Conservation (phyloP, 1,284 basidiomycete genomes). For the Schizophyllum amplum region DNA sequence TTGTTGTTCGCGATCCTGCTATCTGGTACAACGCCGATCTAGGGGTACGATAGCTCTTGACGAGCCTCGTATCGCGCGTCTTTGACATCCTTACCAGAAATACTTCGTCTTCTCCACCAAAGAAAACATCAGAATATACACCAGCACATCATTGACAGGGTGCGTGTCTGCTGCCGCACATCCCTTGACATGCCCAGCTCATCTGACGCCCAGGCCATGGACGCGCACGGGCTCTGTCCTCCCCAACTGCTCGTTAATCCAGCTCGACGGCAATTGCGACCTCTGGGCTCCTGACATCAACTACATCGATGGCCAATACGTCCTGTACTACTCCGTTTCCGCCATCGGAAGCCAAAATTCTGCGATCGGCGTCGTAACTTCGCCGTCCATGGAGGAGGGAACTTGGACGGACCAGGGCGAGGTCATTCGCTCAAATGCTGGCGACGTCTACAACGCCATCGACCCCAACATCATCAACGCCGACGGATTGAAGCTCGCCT, state of each 20-base stretch:
- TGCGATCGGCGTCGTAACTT: conserved; percentile 25
- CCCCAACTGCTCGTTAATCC: background rate
- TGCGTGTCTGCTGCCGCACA: background rate
- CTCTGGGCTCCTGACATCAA: conserved; percentile 9
- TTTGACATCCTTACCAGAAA: background rate
- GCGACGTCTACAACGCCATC: conserved; percentile 23
- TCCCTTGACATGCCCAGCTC: background rate
- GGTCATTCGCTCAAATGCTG: conserved; percentile 19
- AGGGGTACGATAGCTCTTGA: background rate
- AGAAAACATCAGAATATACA: background rate
- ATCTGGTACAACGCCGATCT: background rate
- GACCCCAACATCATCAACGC: conserved; percentile 10
- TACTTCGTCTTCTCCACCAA: background rate
- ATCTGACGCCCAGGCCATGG: background rate
- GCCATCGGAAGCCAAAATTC: conserved; percentile 23
- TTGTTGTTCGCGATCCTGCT: background rate
- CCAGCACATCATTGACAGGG: background rate
- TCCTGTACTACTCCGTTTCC: conserved; percentile 25
- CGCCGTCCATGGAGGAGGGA: conserved; percentile 22
- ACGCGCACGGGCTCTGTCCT: background rate
- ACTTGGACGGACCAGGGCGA: conserved; percentile 26
- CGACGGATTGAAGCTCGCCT: conserved; percentile 6
- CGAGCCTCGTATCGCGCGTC: background rate
- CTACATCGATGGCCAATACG: conserved; percentile 14
- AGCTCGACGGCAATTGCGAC: background rate